Conservation (phyloP, 129 eudicot species). For the Artemisia annua region DNA sequence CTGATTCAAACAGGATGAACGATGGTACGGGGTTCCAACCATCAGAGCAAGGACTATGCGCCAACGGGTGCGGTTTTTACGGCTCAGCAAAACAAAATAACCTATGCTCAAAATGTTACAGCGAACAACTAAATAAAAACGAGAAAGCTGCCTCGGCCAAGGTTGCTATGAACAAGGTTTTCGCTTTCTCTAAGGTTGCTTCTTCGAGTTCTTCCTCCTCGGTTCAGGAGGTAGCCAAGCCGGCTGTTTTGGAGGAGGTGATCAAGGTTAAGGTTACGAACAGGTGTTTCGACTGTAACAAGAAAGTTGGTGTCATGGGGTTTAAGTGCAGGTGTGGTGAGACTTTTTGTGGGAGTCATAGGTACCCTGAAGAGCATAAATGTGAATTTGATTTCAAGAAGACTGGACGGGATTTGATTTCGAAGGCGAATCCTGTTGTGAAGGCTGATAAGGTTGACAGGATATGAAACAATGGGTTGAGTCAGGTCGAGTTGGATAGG, state of each 20-base stretch:
- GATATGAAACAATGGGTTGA: conserved; percentile 32
- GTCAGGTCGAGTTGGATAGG: conserved; percentile 2
- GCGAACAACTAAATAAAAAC: conserved; percentile 38
- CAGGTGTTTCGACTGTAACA: conserved; percentile 57
- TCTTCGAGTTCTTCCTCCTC: not conserved
- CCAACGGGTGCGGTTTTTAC: conserved; percentile 85
- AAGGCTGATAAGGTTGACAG: conserved; percentile 67
- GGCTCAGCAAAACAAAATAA: conserved; percentile 68
- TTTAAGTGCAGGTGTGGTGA: conserved; percentile 71
- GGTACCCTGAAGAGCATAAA: conserved; percentile 70
- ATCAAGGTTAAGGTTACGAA: conserved; percentile 28
- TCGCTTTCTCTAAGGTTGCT: conserved; percentile 22
- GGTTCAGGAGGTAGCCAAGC: not conserved
- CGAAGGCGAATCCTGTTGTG: conserved; percentile 66
- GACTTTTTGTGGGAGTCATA: conserved; percentile 69
- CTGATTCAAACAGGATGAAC: conserved; percentile 58
- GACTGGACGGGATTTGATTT: conserved; percentile 48
- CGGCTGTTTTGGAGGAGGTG: conserved; percentile 17
- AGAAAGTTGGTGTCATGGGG: conserved; percentile 70
- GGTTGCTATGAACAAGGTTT: conserved; percentile 46
- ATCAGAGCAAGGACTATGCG: conserved; percentile 56
- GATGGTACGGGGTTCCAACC: conserved; percentile 53
- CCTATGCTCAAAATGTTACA: conserved; percentile 72
- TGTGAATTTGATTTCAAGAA: conserved; percentile 64
- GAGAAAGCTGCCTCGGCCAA: conserved; percentile 53